These are phyloP conservation scores for Adenanthera pavonina DNA, from an alignment of 306 rosid genomes.

Conservation along the genomic window DNA sequence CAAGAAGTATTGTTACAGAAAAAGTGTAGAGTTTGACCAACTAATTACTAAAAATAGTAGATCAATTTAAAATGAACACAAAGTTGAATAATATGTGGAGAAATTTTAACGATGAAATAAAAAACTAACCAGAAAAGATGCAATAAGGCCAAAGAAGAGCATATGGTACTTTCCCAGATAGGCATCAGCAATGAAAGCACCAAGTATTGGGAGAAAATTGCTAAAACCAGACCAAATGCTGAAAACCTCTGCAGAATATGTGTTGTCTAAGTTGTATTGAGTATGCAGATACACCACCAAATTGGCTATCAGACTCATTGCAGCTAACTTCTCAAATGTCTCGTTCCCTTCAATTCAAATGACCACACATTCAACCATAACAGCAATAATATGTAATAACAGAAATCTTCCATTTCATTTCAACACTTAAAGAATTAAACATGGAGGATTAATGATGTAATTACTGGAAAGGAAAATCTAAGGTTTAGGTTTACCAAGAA, in stretches of 20 bases:
- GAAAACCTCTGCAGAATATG: constrained; percentile 53
- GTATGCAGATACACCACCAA: constrained; percentile 59
- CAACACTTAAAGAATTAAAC: not conserved
- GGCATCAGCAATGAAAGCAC: constrained; percentile 65
- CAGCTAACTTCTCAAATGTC: constrained; percentile 77
- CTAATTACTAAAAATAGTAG: not conserved
- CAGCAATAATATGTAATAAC: not conserved
- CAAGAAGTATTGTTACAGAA: not conserved
- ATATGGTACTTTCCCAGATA: constrained; percentile 54
- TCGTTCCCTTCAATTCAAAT: constrained; percentile 53
- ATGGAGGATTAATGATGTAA: no score
- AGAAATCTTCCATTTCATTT: not conserved
- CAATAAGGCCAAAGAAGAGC: constrained; percentile 50
- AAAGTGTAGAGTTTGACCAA: not conserved
- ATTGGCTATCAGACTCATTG: constrained; percentile 67
- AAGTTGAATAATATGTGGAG: not conserved
- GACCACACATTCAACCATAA: not conserved
- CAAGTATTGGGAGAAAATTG: constrained; percentile 61
- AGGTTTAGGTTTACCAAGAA: constrained; percentile 50
- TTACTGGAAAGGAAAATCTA: not conserved
- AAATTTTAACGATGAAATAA: not conserved
- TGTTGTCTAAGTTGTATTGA: constrained; percentile 59
- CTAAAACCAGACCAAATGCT: constrained; percentile 64
- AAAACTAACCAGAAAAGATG: constrained; percentile 55
- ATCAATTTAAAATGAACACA: not conserved